Evolutionary conservation across 495 filamentous ascomycete species (phyloP), one percentile per base, ranked within the genome.

Genomic region (Coniosporium apollinis): DNA sequence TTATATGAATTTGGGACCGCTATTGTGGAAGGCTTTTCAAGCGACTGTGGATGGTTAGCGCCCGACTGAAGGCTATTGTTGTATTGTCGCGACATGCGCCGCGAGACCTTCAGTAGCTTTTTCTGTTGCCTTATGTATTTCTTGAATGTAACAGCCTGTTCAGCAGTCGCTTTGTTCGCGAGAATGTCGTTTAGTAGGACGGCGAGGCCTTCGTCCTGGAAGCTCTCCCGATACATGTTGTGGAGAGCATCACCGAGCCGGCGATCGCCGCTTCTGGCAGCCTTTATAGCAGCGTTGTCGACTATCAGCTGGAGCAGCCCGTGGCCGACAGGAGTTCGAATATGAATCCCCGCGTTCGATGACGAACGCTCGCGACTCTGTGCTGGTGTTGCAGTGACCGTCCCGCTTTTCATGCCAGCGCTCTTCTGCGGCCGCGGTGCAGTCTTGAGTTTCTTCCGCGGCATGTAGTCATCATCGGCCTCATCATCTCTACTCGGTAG

Each of bases 381-480:
- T 11, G 26, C 19, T 3, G 29, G 29, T 17, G 33, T 15, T 5
- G 29, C 18, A 14, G 2, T 3, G 32, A 5, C 6, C n/a, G 14
- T 29, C 8, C 13, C 9, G 13, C 14, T 4, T n/a, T n/a, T n/a
- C n/a, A n/a, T n/a, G n/a, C n/a, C n/a, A n/a, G n/a, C n/a, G n/a
- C n/a, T 14, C 20, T 33, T n/a, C 9, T 33, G 36, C 16, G 39
- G 7, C n/a, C 30, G 18, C 30, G 28, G 13, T 4, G 21, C 7
- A n/a, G 17, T 13, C 28, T 41, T 37, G 14, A 43, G 39, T 28
- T 41, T 45, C 36, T 47, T 44, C 6, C 13, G 32, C 5, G 55
- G 54, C 29, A 47, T 40, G 28, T 53, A 54, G 19, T 59, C 56
- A 7, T 43, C 51, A 32, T 57, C 55, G n/a, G 24, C 32, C 31